Evolutionary conservation across 2,329 filamentous ascomycete species (phyloP), one percentile per base, ranked within the genome.

Genomic region (Stachybotrys chartarum): DNA sequence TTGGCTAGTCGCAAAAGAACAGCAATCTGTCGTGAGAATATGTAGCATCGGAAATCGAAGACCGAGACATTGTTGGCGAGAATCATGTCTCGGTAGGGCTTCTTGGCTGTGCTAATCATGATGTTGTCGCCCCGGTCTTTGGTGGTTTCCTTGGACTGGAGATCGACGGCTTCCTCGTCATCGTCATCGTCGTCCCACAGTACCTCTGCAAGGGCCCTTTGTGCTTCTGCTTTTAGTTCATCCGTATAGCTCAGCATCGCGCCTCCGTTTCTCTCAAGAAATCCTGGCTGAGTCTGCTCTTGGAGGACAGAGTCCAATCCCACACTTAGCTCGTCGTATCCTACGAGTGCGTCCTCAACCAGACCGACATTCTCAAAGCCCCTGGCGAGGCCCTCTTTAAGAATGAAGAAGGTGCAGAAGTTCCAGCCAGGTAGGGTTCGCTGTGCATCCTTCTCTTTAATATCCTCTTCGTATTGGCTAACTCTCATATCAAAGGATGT

Each of bases 381-480:
- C 61, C 90, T 83, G 1, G 94, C 93, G 42, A 99, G 75, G 0
- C 94, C 94, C 70, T 99, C 94, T 66, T 99, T 99, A 8, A 99
- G 79, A 16, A 99, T 92, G 69, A 99, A 99, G 69, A 99, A 99
- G 0, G 94, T 99, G 72, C 94, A 97, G 68, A 99, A 99, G 67
- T 99, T 99, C 94, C 94, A 99, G 0, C 94, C 94, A 0, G 94
- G 94, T 17, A 99, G 74, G 39, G 79, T 86, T 50, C 93, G 82
- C 69, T 97, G 92, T 0, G 87, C 83, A 63, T 97, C 93, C 66
- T 92, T 94, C 70, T 97, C 94, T 59, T 90, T 88, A 62, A 99
- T 96, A 63, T 99, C 94, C 57, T 97, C 92, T 70, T 99, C 94
- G 69, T 99, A 99, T 65, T 97, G 93, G 18, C 83, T 85, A 1